Percentiles rank a stretch among this genome's conserved stretches.
Evolutionary conservation across 495 filamentous ascomycete species (phyloP).

Genomic region (Penicillium nucicola): DNA sequence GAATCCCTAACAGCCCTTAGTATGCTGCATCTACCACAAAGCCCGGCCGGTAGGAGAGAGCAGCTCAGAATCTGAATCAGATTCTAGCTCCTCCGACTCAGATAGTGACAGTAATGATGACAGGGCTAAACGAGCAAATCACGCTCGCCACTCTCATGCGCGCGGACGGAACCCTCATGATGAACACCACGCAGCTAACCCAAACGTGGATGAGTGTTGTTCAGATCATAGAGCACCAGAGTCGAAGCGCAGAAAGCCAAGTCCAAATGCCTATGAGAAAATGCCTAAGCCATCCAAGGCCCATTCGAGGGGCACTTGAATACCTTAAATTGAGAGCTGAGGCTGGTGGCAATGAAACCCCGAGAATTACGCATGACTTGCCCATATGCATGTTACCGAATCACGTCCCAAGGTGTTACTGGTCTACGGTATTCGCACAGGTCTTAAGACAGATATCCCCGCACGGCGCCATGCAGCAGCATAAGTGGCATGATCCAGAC

Average conservation of each 20-base stretch:
- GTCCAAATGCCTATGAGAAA: conserved; percentile 94
- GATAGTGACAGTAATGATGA: conserved; percentile 51
- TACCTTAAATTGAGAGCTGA: no score
- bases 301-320: conserved; percentile 7
- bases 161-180: conserved; percentile 9
- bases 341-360: background rate
- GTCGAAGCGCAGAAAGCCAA: conserved; percentile 51
- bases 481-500: background rate
- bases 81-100: conserved; percentile 60
- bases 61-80: conserved; percentile 69
- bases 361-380: no score
- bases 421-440: background rate
- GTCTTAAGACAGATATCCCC: background rate
- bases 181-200: conserved; percentile 4
- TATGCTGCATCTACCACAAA: conserved; percentile 98
- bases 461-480: background rate
- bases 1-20: conserved; percentile 40
- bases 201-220: conserved; percentile 24
- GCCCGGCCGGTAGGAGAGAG: conserved; percentile 81
- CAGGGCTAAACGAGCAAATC: conserved; percentile 10
- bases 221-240: conserved; percentile 27
- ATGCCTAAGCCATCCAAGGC: conserved; percentile 59
- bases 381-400: background rate
- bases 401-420: background rate
- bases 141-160: conserved; percentile 16